Conservation (phyloP, 2,329 filamentous ascomycete species). For the Aspergillus caelatus region DNA sequence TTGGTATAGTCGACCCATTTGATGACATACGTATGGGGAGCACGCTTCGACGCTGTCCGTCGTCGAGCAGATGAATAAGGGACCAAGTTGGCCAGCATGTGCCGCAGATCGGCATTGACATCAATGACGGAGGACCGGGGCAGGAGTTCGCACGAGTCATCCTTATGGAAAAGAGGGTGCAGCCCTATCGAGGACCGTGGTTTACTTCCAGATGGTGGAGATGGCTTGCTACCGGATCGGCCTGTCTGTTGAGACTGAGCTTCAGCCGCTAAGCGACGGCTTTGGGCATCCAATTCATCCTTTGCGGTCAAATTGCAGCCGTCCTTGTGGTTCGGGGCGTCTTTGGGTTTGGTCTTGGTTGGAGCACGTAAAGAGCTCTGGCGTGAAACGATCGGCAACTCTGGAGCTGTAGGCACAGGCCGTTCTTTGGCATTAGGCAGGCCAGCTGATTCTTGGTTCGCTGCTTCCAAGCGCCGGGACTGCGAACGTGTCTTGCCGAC, state of each 20-base stretch:
- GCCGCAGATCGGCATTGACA: constrained; percentile 42
- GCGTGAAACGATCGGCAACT: constrained; percentile 18
- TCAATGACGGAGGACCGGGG: constrained; percentile 43
- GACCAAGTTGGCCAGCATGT: constrained; percentile 41
- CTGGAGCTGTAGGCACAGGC: constrained; percentile 21
- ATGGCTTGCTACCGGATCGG: constrained; percentile 33
- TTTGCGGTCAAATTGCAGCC: background rate
- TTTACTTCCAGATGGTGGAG: constrained; percentile 26
- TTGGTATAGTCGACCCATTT: constrained; percentile 59
- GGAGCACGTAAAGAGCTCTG: constrained; percentile 16
- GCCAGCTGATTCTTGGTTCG: constrained; percentile 24
- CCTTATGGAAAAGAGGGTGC: constrained; percentile 40
- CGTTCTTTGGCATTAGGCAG: constrained; percentile 24
- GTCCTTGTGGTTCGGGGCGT: constrained; percentile 1
- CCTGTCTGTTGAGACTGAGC: constrained; percentile 20
- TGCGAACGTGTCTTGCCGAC: constrained; percentile 48
- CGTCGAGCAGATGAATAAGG: constrained; percentile 36
- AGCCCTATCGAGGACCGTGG: constrained; percentile 40
- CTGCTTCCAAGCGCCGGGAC: constrained; percentile 40
- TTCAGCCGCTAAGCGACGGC: constrained; percentile 17
- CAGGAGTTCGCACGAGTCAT: constrained; percentile 41
- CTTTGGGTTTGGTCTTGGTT: constrained; percentile 7
- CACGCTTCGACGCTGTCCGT: constrained; percentile 29
- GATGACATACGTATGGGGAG: constrained; percentile 50
- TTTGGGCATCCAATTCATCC: constrained; percentile 4